Percentiles rank a stretch among this genome's conserved stretches.
Conservation (phyloP, 768 basidiomycete species). For the Hirschioporus abietinus region DNA sequence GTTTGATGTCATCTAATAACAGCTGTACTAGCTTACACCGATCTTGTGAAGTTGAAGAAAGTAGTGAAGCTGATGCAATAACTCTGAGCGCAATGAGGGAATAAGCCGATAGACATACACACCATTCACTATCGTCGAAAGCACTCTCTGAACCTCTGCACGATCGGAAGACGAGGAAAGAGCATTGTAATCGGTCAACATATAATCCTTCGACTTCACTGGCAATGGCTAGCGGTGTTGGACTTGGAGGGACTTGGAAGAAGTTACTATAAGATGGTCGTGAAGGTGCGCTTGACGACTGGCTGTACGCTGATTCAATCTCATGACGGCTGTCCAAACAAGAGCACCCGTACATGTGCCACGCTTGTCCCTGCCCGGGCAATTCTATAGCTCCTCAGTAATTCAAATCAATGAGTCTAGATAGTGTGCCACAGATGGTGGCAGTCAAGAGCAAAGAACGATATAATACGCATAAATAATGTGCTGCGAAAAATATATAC, state of each 20-base stretch:
- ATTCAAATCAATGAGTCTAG: too few relatives aligned
- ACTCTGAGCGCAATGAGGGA: neutral
- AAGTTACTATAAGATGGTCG: neutral
- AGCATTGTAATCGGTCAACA: constrained; percentile 30
- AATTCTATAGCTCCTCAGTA: too few relatives aligned
- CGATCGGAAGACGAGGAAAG: constrained; percentile 43
- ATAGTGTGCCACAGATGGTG: too few relatives aligned
- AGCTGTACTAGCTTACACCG: constrained; percentile 52
- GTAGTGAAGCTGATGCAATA: constrained; percentile 12
- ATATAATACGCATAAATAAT: too few relatives aligned
- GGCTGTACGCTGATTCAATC: neutral
- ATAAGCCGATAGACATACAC: constrained; percentile 16
- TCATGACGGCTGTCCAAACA: neutral
- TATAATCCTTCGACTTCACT: neutral
- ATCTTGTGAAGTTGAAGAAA: constrained; percentile 40
- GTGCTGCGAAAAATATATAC: too few relatives aligned
- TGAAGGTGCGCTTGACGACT: neutral
- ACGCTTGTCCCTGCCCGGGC: too few relatives aligned
- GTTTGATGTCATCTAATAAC: constrained; percentile 56
- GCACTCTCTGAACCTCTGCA: constrained; percentile 38
- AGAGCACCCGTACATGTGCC: neutral
- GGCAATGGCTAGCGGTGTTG: neutral
- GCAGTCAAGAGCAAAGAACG: too few relatives aligned
- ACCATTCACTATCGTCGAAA: constrained; percentile 51
- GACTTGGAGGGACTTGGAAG: neutral